Base-by-base conservation (phyloP, 805 yeast species). In the Naumovozyma baii region DNA sequence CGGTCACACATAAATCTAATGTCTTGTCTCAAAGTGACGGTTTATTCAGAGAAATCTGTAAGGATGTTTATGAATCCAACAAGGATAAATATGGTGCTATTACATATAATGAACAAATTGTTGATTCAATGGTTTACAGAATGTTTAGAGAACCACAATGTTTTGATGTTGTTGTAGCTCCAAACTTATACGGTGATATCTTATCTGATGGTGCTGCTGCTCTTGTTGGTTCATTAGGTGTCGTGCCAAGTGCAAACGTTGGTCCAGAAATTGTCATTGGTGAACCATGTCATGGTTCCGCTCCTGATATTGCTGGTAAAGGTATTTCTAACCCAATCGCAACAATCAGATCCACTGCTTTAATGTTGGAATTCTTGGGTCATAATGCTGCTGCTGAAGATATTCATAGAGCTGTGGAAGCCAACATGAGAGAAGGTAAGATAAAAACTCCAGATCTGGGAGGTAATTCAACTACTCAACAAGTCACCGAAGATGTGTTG, bases 271-370 rank as follows among this genome's bases (percentile, higher is more conserved):
- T 92, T 60, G 96, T 94, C 47, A 86, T 92, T 60, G 98, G 98
- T 62, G 98, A 92, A 69, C 98, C 98, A 60, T 88, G 96, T 62
- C 98, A 92, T 68, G 98, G 98, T 46, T 84, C 95, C 41, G 98
- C 98, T 40, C 98, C 98, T 41, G 98, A 92, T 64, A 92, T 92
- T 51, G 95, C 88, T 62, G 98, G 98, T 54, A 80, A 74, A 65
- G 92, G 92, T 55, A 84, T 86, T 54, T 76, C 96, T 39, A 90
- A 90, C 74, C 98, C 98, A 49, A 80, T 92, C 57, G 98, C 98
- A 41, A 92, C 98, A 38, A 90, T 92, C 61, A 81, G 98, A 69
- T 92, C 98, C 22, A 80, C 96, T 43, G 98, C 97, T 41, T 73
- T 92, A 62, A 81, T 92, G 95, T 77, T 92, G 64, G 97, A 92